phyloP scores from a whole-genome alignment of 257 asterid species.

The Plantago ovata region DNA sequence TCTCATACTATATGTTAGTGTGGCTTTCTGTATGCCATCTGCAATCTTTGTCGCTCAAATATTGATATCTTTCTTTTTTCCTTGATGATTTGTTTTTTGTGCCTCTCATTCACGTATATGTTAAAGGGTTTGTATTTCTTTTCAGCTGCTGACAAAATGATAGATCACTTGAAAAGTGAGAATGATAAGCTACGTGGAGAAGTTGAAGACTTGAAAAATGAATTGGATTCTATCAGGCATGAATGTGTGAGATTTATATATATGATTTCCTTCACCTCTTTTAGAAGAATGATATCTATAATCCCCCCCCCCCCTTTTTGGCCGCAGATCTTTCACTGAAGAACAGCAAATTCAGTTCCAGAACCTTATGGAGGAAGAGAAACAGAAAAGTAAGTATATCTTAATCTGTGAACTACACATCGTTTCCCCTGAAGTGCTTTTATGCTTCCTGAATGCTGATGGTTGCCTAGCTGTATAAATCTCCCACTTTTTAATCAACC shows the following conservation, averaged over 20 bases:
- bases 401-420: too few species aligned
- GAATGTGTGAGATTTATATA: slow-evolving; percentile 18
- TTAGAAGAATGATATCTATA: background rate
- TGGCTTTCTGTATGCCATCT: slow-evolving; percentile 3
- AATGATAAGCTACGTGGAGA: slow-evolving; percentile 50
- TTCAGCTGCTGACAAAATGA: slow-evolving; percentile 76
- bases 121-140: slow-evolving; percentile 18
- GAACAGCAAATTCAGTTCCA: slow-evolving; percentile 46
- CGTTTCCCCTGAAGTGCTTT: slow-evolving; percentile 1
- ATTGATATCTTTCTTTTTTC: slow-evolving; percentile 2
- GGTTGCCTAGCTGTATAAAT: background rate
- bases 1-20: background rate
- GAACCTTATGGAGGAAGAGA: slow-evolving; percentile 58
- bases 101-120: background rate
- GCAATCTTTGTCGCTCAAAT: too few species aligned
- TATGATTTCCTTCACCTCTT: slow-evolving; percentile 11
- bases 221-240: slow-evolving; percentile 54
- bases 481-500: slow-evolving; percentile 12
- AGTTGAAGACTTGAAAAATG: slow-evolving; percentile 53
- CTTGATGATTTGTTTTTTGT: background rate
- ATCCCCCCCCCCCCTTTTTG: background rate
- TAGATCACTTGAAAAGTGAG: slow-evolving; percentile 55
- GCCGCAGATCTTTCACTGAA: slow-evolving; percentile 57
- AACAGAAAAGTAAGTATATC: slow-evolving; percentile 66
- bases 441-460: background rate